Evolutionary conservation across 306 rosid genomes (phyloP).

Genomic region (Morella rubra): DNA sequence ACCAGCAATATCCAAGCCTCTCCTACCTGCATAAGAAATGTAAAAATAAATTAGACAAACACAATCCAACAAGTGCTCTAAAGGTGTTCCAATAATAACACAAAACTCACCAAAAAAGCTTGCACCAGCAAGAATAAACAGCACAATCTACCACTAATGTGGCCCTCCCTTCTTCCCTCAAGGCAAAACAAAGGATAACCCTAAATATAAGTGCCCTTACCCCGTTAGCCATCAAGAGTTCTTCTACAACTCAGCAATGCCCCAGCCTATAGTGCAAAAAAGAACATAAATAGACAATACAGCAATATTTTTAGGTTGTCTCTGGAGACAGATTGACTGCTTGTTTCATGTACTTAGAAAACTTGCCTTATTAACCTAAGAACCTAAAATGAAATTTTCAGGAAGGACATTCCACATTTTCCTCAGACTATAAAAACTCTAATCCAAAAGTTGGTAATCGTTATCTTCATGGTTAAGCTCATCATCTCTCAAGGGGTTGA

Average conservation of each 20-base stretch:
- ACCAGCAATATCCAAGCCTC: constrained; percentile 63
- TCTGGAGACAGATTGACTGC: constrained; percentile 19
- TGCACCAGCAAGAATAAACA: constrained; percentile 41
- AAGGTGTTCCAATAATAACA: constrained; percentile 9
- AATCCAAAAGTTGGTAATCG: not conserved
- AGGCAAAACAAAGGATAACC: constrained; percentile 40
- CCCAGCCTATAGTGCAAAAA: constrained; percentile 45
- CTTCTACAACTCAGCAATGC: constrained; percentile 33
- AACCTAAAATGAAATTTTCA: not conserved
- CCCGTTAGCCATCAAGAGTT: constrained; percentile 39
- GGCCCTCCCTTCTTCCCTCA: constrained; percentile 58
- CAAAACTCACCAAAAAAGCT: constrained; percentile 26
- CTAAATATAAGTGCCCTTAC: constrained; percentile 45
- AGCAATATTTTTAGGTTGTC: constrained; percentile 13
- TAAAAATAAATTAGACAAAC: constrained; percentile 3
- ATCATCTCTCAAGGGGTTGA: no score
- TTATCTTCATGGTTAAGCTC: no score
- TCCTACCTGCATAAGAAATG: constrained; percentile 49
- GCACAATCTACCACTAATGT: constrained; percentile 49
- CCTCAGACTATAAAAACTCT: not conserved
- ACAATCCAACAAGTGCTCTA: not conserved
- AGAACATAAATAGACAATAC: constrained; percentile 34
- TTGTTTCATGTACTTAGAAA: not conserved
- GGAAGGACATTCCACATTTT: not conserved
- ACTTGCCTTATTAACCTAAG: not conserved